Percentiles rank a stretch among this genome's conserved stretches.
Conservation (phyloP, 208 protist genomes). For the Porcisia deanei region DNA sequence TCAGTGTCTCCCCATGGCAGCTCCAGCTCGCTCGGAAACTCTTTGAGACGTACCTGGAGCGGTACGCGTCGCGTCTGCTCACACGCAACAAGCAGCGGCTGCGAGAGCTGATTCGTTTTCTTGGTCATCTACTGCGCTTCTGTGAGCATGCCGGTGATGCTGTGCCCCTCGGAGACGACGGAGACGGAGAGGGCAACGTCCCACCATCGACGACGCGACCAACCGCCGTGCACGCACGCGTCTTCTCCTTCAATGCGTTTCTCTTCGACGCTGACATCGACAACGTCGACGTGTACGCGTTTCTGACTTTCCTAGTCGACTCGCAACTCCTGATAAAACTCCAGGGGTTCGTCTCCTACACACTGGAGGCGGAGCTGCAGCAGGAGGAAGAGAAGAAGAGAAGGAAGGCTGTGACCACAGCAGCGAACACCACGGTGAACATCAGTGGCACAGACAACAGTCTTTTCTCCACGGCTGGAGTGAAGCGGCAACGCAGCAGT, state of each 20-base stretch:
- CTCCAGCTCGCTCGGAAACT: constrained; percentile 42
- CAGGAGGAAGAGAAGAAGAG: not conserved
- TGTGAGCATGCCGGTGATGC: not conserved
- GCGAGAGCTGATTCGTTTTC: constrained; percentile 76
- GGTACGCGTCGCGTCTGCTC: constrained; percentile 83
- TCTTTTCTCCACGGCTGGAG: not conserved
- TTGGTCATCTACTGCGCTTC: constrained; percentile 35
- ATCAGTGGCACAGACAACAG: not conserved
- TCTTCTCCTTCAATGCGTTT: constrained; percentile 50
- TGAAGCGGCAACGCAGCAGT: constrained; percentile 3
- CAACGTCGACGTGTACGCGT: constrained; percentile 63
- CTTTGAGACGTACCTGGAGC: constrained; percentile 61
- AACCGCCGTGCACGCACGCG: not conserved
- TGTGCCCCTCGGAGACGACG: not conserved
- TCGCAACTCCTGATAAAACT: constrained; percentile 73
- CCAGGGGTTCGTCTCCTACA: constrained; percentile 53
- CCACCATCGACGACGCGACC: not conserved
- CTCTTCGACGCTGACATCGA: constrained; percentile 80
- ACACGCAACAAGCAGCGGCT: constrained; percentile 88
- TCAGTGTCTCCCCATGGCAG: constrained; percentile 44
- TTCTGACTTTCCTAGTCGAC: constrained; percentile 60
- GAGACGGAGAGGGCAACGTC: not conserved
- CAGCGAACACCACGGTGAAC: not conserved
- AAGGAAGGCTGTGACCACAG: not conserved
- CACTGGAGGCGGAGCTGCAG: constrained; percentile 14